Evolutionary conservation across 2,329 filamentous ascomycete genomes (phyloP), one percentile per base, ranked within the genome.

Genomic region (Chaetomium strumarium): DNA sequence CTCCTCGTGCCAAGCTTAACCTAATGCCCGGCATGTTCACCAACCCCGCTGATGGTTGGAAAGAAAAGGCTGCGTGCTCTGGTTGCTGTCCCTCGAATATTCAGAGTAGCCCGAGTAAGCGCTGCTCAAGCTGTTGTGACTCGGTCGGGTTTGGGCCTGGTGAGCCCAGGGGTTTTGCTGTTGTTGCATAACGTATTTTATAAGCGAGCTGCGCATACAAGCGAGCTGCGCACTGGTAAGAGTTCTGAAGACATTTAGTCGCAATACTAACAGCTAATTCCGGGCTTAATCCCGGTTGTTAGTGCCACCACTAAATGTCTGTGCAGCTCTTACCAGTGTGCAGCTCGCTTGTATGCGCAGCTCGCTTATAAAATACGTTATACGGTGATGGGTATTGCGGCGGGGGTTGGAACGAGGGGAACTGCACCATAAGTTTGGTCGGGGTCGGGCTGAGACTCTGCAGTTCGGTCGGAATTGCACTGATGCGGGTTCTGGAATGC

Each of bases 11-110:
- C 24, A 24, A 24, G 7, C 24, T 24, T 24, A 4, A 24, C 24
- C 24, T 24, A 24, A 24, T 16, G 33, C n/a, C n/a, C n/a, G n/a
- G n/a, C 30, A 13, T 20, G 7, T 16, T n/a, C n/a, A 52, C 33
- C 20, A 52, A n/a, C 33, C 14, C 40, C 46, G 31, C 33, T 48
- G 31, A 37, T 46, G 44, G 2, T 14, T 30, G 8, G 29, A 30
- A 17, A 58, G 47, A 40, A 58, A 56, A 10, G 58, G 55, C 41
- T 58, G 48, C 5, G 46, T 44, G 17, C 58, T 59, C 40, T 56
- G 51, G 24, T 41, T 41, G 31, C 53, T 58, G 9, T 55, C 40
- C 0, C n/a, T 37, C 29, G 56, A 58, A 33, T 52, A 45, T 8
- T 20, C 39, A 17, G 49, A 51, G 14, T 40, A 24, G 1, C 34